These are phyloP conservation scores for Letharia columbiana DNA, from an alignment of 495 filamentous ascomycete genomes.

Conservation along the genomic window DNA sequence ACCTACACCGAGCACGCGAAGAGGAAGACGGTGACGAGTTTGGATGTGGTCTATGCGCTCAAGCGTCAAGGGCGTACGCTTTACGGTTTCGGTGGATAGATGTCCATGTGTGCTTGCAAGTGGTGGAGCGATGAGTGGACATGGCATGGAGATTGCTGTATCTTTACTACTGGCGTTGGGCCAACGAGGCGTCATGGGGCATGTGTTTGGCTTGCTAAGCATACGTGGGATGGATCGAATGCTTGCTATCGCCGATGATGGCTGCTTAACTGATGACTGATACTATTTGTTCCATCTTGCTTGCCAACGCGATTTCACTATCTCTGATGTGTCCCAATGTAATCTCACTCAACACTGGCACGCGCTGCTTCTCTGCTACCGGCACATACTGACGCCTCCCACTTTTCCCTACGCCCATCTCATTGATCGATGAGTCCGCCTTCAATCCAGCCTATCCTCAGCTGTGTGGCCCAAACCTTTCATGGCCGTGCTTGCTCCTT, in stretches of 20 bases:
- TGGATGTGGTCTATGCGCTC: constrained; percentile 92
- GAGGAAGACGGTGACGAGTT: constrained; percentile 93
- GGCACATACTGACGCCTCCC: neutral
- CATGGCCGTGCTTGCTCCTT: neutral
- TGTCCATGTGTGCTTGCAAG: constrained; percentile 6
- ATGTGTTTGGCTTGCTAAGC: neutral
- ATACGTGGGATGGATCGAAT: neutral
- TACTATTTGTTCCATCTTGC: neutral
- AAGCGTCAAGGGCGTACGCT: constrained; percentile 94
- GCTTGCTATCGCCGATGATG: neutral
- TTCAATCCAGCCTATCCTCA: neutral
- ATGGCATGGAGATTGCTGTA: neutral
- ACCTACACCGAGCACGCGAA: constrained; percentile 97
- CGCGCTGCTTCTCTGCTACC: neutral
- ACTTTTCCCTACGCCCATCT: neutral
- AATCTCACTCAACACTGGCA: neutral
- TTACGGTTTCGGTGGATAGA: constrained; percentile 97
- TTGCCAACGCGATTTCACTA: neutral
- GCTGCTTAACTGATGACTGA: neutral
- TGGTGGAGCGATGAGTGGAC: neutral
- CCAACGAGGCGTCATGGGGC: neutral
- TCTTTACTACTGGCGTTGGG: neutral
- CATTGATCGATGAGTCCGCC: neutral
- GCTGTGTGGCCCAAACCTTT: neutral
- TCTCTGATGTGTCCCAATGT: neutral